Evolutionary conservation across 202 grass and related monocot genomes (phyloP).

Genomic region (Schoenoplectus tabernaemontani): DNA sequence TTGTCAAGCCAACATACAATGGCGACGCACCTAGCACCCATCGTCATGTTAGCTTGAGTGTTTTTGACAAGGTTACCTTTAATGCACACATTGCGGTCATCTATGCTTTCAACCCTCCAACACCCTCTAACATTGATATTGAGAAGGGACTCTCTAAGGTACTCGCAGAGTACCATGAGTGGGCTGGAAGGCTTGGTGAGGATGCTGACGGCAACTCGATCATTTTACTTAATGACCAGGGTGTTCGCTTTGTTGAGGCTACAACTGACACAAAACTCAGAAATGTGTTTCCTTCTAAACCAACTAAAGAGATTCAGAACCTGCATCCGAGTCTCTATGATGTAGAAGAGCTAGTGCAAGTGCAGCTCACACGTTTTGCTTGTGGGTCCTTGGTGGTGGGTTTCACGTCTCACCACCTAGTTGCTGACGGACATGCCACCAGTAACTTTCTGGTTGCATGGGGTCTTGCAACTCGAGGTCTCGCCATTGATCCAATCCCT

Average conservation of each 20-base stretch:
- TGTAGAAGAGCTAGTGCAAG: constrained; percentile 11
- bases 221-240: constrained; percentile 17
- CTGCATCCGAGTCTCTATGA: constrained; percentile 20
- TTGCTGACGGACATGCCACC: constrained; percentile 27
- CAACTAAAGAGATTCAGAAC: not conserved
- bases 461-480: not conserved
- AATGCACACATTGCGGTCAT: constrained; percentile 34
- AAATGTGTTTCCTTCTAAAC: no score
- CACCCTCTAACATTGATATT: constrained; percentile 21
- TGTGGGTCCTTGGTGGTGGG: constrained; percentile 42
- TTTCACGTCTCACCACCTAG: constrained; percentile 30
- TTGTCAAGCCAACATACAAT: constrained; percentile 23
- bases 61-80: constrained; percentile 40
- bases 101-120: constrained; percentile 35
- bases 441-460: constrained; percentile 32
- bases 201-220: not conserved
- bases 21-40: not conserved
- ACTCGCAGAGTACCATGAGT: constrained; percentile 31
- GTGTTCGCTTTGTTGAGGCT: constrained; percentile 18
- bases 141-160: constrained; percentile 30
- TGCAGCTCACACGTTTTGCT: constrained; percentile 48
- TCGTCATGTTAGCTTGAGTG: constrained; percentile 15
- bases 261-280: not conserved
- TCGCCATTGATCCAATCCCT: no score
- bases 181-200: constrained; percentile 30